Percentiles rank a stretch among this genome's conserved stretches.
Conservation (phyloP, 2,329 filamentous ascomycete genomes). For the Fusarium oxysporum region DNA sequence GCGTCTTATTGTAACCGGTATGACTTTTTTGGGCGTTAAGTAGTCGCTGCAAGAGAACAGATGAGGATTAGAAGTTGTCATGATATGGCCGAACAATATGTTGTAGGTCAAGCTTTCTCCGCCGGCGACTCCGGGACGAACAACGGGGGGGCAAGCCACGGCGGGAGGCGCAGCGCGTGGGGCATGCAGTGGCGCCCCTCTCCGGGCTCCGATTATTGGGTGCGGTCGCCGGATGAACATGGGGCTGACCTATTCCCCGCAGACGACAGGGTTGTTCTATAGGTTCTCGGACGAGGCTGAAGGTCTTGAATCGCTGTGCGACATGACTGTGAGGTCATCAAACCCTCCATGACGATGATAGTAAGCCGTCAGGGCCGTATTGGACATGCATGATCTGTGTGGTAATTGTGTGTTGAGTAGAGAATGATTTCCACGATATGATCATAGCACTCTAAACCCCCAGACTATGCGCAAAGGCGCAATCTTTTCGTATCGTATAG, state of each 20-base stretch:
- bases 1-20: conserved; percentile 7
- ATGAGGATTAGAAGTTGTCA: conserved; percentile 40
- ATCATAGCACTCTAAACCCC: conserved; percentile 8
- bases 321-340: conserved; percentile 38
- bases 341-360: conserved; percentile 31
- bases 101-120: conserved; percentile 37
- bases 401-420: conserved; percentile 7
- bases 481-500: not conserved
- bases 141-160: conserved; percentile 45
- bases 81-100: conserved; percentile 32
- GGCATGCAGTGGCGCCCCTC: conserved; percentile 40
- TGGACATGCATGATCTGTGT: not conserved
- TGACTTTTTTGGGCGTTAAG: conserved; percentile 16
- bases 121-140: conserved; percentile 45
- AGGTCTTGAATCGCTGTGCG: conserved; percentile 19
- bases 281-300: conserved; percentile 31
- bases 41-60: conserved; percentile 40
- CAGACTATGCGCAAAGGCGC: not conserved
- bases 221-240: conserved; percentile 18
- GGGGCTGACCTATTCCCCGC: conserved; percentile 29
- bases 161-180: conserved; percentile 48
- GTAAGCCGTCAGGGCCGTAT: conserved; percentile 11
- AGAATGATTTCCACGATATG: not conserved
- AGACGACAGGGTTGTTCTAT: conserved; percentile 25
- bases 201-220: conserved; percentile 36